These are phyloP conservation scores for Phaseolus coccineus DNA, from an alignment of 331 rosid species.

Conservation along the genomic window DNA sequence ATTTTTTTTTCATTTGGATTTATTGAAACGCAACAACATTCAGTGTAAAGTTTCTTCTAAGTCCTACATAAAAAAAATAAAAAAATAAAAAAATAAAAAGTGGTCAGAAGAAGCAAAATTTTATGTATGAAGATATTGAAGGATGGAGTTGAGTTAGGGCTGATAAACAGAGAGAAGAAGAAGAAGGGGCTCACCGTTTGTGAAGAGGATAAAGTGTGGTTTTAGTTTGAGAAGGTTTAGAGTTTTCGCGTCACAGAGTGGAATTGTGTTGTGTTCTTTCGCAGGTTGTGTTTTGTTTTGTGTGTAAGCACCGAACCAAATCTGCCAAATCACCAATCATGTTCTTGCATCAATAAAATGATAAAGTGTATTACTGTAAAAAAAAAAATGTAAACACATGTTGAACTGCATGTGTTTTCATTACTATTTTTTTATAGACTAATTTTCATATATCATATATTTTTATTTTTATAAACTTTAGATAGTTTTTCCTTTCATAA, in stretches of 20 bases:
- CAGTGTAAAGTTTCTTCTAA: background rate
- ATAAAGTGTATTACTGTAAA: too few relatives aligned
- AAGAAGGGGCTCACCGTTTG: background rate
- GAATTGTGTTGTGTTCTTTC: background rate
- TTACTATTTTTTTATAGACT: too few relatives aligned
- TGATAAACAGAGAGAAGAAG: background rate
- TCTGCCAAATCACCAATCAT: too few relatives aligned
- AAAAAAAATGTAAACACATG: too few relatives aligned
- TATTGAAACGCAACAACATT: background rate
- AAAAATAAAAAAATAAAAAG: background rate
- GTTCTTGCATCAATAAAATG: too few relatives aligned
- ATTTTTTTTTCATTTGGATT: background rate
- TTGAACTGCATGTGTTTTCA: too few relatives aligned
- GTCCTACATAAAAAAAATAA: background rate
- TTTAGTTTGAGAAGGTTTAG: background rate
- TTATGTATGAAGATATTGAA: background rate
- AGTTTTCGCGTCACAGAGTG: background rate
- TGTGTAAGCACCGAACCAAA: too few relatives aligned
- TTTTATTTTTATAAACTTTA: too few relatives aligned
- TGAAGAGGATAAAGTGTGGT: background rate
- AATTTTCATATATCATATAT: too few relatives aligned
- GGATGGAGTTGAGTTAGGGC: background rate
- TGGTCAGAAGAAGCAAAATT: background rate
- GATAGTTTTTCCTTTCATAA: too few relatives aligned
- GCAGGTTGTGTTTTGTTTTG: too few relatives aligned